Conservation (phyloP, 2,329 filamentous ascomycete genomes). For the Aspergillus sclerotialis region DNA sequence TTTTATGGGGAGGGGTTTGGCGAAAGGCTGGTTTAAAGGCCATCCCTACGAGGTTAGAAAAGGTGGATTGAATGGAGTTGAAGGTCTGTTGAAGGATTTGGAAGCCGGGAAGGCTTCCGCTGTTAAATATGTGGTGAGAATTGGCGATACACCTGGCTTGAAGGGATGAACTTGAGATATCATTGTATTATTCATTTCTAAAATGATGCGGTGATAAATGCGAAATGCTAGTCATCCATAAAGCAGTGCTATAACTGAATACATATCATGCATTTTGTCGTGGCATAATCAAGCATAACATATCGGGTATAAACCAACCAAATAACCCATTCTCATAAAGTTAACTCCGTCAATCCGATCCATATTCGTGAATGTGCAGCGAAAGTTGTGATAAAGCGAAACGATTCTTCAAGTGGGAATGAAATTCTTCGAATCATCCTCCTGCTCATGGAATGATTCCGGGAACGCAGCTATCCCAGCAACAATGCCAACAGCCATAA, state of each 20-base stretch:
- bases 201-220: not conserved
- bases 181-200: too few relatives aligned
- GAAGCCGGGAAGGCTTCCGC: slow-evolving; percentile 56
- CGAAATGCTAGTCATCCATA: too few relatives aligned
- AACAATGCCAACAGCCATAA: slow-evolving; percentile 69
- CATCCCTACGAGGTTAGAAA: slow-evolving; percentile 45
- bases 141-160: slow-evolving; percentile 39
- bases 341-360: not conserved
- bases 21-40: slow-evolving; percentile 40
- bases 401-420: slow-evolving; percentile 41
- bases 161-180: not conserved
- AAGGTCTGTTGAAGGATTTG: slow-evolving; percentile 48
- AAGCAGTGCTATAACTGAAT: not conserved
- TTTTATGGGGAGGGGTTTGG: slow-evolving; percentile 39
- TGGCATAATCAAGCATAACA: not conserved
- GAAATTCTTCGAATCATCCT: slow-evolving; percentile 61
- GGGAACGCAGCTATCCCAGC: slow-evolving; percentile 70
- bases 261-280: not conserved
- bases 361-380: too few relatives aligned
- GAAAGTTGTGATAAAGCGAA: too few relatives aligned
- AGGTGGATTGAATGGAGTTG: slow-evolving; percentile 48
- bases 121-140: slow-evolving; percentile 56
- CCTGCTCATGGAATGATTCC: slow-evolving; percentile 61
- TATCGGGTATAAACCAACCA: not conserved
- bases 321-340: not conserved